Conservation (phyloP, 23 red algal genomes). For the Gracilaria domingensis region DNA sequence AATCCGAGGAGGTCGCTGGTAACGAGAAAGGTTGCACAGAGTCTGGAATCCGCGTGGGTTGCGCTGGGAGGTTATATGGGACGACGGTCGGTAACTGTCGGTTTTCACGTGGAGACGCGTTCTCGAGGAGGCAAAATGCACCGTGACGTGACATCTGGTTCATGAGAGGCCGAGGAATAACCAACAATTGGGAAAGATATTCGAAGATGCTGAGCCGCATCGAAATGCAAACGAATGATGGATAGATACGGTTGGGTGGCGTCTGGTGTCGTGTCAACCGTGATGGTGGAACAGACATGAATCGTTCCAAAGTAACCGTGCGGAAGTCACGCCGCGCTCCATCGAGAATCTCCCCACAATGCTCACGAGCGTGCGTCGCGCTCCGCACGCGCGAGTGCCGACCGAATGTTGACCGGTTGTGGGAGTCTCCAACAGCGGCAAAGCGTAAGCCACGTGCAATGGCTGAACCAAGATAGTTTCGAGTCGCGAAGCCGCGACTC, state of each 20-base stretch:
- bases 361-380: neutral
- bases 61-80: neutral
- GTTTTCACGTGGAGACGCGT: neutral
- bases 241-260: neutral
- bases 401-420: neutral
- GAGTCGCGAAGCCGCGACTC: neutral
- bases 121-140: neutral
- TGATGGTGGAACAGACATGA: neutral
- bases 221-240: neutral
- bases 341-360: neutral
- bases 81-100: constrained; percentile 14
- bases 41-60: neutral
- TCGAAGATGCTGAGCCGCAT: neutral
- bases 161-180: neutral
- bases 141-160: neutral
- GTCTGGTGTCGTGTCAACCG: neutral
- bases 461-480: no score
- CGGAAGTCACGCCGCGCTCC: neutral
- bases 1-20: neutral
- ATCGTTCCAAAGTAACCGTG: neutral
- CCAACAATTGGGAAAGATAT: neutral
- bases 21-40: neutral
- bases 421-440: neutral
- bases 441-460: neutral
- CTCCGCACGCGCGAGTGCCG: neutral